Base-by-base conservation (phyloP, 768 basidiomycete genomes). In the Holtermannia corniformis region DNA sequence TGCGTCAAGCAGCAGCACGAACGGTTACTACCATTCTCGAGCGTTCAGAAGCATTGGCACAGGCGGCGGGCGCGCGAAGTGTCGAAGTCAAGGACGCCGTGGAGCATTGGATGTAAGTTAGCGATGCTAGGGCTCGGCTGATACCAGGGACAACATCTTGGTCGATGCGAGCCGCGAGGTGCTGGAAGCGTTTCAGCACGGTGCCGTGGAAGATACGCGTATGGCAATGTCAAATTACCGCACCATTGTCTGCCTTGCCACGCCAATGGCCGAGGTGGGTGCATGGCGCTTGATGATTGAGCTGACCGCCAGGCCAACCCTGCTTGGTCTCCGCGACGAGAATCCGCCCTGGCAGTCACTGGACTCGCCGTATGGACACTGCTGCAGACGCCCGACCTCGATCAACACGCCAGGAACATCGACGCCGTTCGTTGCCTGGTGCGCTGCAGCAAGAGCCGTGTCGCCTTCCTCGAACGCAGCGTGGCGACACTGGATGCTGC, bases 131-230 rank as follows among this genome's bases (percentile, higher is more conserved):
- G 16, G 32, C 32, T 37, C 16, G 32, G 10, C 16, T 37, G 16
- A 37, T 37, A 16, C 10, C 16, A 37, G 32, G 32, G 16, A 37
- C 32, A 7, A 56, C 21, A 46, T 58, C 13, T 45, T 62, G 2
- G 32, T 58, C 1, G 64, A 68, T 54, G 55, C 50, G 4, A 44
- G 56, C 11, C 52, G 63, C 14, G 63, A 65, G 43, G 49, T 45
- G 1, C 47, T 68, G 3, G 57, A 47, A 46, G 58, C 60, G 16
- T 62, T 61, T 21, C 62, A 65, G 22, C 40, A 40, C n/a, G 52
- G 57, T 3, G 59, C 63, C 23, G 48, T 44, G 16, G 58, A 60
- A 22, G 58, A 57, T 19, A 47, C 60, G 3, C 50, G 46, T 14
- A 11, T 23, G 4, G 44, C 62, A 14, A 53, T 55, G 24, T 48